A percentile compares a stretch with the other conserved stretches of the same genome.
These are phyloP conservation scores for Blastocystis sp. DNA, from an alignment of 352 stramenopile species.

Conservation along the genomic window DNA sequence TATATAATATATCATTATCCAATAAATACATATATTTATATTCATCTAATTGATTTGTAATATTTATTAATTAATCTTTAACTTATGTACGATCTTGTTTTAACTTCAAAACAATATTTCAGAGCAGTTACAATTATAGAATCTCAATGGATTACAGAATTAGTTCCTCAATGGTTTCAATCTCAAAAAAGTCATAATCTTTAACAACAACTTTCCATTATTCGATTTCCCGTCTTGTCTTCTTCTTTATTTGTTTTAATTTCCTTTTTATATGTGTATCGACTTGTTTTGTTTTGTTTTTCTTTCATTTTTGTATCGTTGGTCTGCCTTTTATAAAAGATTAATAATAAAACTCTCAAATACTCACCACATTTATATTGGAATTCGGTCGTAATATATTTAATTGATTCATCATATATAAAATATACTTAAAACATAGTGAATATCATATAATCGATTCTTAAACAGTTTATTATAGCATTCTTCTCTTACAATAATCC, in stretches of 20 bases:
- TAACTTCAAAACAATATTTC: conserved; percentile 70
- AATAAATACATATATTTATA: too few relatives aligned
- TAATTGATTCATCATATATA: too few relatives aligned
- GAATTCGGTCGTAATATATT: too few relatives aligned
- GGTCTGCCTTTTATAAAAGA: background rate
- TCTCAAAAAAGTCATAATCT: background rate
- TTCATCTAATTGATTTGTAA: too few relatives aligned
- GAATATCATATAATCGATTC: too few relatives aligned
- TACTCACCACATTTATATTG: too few relatives aligned
- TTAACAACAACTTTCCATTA: background rate
- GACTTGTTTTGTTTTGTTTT: too few relatives aligned
- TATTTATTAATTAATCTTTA: conserved; percentile 53
- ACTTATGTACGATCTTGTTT: conserved; percentile 66
- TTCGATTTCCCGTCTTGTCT: background rate
- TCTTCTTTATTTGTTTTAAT: background rate
- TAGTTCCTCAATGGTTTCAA: conserved; percentile 57
- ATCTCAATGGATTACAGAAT: conserved; percentile 62
- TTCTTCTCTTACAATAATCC: too few relatives aligned
- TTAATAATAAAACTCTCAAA: background rate
- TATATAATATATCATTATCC: too few relatives aligned
- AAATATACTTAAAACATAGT: too few relatives aligned
- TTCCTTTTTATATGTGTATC: background rate
- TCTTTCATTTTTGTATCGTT: background rate
- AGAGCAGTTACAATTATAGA: conserved; percentile 62
- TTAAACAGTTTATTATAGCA: too few relatives aligned